These are phyloP conservation scores for Nowakowskiella sp. DNA, from an alignment of 192 early-diverging fungal genomes.

Conservation along the genomic window DNA sequence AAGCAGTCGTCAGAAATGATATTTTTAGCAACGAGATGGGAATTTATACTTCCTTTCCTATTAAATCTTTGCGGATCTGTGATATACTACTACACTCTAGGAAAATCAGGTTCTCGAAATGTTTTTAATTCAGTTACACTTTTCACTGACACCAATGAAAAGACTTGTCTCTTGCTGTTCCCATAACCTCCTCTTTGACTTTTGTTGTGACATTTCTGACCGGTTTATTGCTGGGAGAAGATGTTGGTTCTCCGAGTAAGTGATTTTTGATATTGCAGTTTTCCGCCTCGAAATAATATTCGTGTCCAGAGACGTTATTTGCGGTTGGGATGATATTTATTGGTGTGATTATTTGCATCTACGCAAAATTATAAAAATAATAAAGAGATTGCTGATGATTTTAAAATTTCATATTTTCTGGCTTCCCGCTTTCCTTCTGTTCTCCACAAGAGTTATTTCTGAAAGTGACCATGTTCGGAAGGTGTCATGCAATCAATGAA, in stretches of 20 bases:
- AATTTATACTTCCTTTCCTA: constrained; percentile 78
- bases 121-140: not conserved
- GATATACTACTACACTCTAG: constrained; percentile 89
- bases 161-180: constrained; percentile 86
- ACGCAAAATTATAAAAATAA: no score
- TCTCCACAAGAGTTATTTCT: no score
- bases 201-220: constrained; percentile 79
- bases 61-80: constrained; percentile 87
- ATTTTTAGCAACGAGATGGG: constrained; percentile 79
- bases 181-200: constrained; percentile 85
- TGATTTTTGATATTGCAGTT: not conserved
- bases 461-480: no score
- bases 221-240: constrained; percentile 72
- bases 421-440: no score
- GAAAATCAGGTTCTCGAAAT: constrained; percentile 64
- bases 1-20: constrained; percentile 56
- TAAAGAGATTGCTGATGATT: no score
- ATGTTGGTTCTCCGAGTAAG: constrained; percentile 55
- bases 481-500: no score
- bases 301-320: constrained; percentile 41
- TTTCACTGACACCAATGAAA: constrained; percentile 5
- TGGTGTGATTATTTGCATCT: constrained; percentile 62
- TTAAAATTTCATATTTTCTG: no score
- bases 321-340: constrained; percentile 61
- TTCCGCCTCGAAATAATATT: not conserved